Conservation (phyloP, 2,329 filamentous ascomycete genomes). For the Pestalotiopsis sp. region DNA sequence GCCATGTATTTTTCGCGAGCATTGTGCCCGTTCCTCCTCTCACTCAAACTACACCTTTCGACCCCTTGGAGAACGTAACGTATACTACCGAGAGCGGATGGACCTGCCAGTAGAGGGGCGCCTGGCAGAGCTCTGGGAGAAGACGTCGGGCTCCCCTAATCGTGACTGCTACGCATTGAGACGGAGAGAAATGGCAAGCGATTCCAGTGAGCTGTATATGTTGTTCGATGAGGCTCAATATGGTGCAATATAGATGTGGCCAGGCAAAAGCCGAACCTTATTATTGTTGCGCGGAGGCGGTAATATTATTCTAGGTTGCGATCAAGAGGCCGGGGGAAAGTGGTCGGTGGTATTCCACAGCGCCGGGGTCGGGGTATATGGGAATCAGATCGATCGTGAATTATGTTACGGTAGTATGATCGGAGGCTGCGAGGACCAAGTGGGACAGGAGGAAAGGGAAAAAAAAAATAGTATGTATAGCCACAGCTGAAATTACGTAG, state of each 20-base stretch:
- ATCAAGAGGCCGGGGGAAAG: not conserved
- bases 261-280: constrained; percentile 2
- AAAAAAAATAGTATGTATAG: not conserved
- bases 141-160: not conserved
- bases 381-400: not conserved
- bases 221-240: not conserved
- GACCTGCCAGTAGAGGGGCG: not conserved
- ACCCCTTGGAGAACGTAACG: not conserved
- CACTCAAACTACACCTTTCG: not conserved
- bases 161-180: not conserved
- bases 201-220: not conserved
- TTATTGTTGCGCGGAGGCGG: not conserved
- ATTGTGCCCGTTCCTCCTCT: constrained; percentile 23
- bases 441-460: not conserved
- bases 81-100: not conserved
- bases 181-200: not conserved
- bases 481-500: not conserved
- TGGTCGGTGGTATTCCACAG: not conserved
- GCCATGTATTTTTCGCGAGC: constrained; percentile 32
- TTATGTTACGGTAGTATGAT: not conserved
- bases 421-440: not conserved
- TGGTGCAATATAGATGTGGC: not conserved
- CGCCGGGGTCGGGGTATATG: not conserved
- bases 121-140: not conserved
- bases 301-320: not conserved